Evolutionary conservation across 1,284 basidiomycete genomes (phyloP).

Genomic region (Spongispora temasekensis): DNA sequence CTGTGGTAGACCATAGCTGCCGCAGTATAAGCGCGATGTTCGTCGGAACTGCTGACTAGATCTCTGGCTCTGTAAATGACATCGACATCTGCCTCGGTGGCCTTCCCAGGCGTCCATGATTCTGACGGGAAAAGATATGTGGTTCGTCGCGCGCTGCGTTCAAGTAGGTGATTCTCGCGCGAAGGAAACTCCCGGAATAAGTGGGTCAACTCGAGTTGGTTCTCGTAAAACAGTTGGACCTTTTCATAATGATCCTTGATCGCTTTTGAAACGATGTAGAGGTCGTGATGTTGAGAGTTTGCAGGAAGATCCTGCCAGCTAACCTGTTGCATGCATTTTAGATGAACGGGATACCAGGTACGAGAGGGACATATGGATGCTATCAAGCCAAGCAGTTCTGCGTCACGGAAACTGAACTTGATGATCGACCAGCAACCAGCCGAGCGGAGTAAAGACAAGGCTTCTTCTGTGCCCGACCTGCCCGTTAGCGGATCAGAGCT

Average conservation of each 20-base stretch:
- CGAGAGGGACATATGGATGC: constrained; percentile 37
- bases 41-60: neutral
- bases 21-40: constrained; percentile 16
- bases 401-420: constrained; percentile 32
- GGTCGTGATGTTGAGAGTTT: constrained; percentile 36
- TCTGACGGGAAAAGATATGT: constrained; percentile 13
- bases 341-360: constrained; percentile 41
- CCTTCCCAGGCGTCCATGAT: neutral
- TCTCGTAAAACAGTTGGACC: constrained; percentile 13
- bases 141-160: constrained; percentile 14
- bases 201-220: neutral
- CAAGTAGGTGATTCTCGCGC: constrained; percentile 10
- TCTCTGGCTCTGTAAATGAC: constrained; percentile 21
- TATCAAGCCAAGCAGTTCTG: constrained; percentile 37
- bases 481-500: constrained; percentile 48
- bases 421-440: constrained; percentile 42
- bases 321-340: constrained; percentile 40
- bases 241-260: constrained; percentile 35
- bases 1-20: constrained; percentile 12
- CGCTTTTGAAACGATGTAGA: constrained; percentile 24
- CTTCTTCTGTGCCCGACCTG: constrained; percentile 48
- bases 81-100: constrained; percentile 4
- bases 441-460: constrained; percentile 40
- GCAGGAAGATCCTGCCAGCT: constrained; percentile 17
- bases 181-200: constrained; percentile 10